A percentile compares a stretch with the other conserved stretches of the same genome.
These are phyloP conservation scores for Neofusicoccum sp. DNA, from an alignment of 2,329 filamentous ascomycete genomes.

Conservation along the genomic window DNA sequence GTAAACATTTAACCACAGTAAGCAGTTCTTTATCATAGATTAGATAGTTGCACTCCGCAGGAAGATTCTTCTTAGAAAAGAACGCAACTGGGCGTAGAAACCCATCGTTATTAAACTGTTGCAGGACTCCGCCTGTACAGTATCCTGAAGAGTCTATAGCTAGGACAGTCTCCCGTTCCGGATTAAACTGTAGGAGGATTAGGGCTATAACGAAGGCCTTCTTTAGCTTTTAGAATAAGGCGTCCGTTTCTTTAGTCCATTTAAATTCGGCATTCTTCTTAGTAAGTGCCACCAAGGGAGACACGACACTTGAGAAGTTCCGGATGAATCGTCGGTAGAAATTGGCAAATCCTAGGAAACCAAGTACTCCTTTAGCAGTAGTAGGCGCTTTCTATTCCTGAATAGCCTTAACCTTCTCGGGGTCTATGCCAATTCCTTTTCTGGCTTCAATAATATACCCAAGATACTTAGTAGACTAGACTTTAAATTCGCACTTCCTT, in stretches of 20 bases:
- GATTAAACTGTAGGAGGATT: not conserved
- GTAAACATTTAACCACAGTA: slow-evolving; percentile 34
- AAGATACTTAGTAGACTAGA: not conserved
- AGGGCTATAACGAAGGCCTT: not conserved
- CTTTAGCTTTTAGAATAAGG: too few species aligned
- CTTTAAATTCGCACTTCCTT: not conserved
- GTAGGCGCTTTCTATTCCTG: not conserved
- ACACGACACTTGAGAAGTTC: not conserved
- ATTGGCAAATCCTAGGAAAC: not conserved
- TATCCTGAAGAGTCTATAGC: not conserved
- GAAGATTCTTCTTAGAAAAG: slow-evolving; percentile 29
- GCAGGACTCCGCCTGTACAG: too few species aligned
- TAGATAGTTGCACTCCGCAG: slow-evolving; percentile 30
- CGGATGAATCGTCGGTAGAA: not conserved
- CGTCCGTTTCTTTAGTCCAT: too few species aligned
- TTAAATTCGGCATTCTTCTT: too few species aligned
- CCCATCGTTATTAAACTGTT: not conserved
- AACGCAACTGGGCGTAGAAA: slow-evolving; percentile 19
- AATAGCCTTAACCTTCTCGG: not conserved
- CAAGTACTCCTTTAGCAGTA: not conserved
- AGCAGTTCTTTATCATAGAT: slow-evolving; percentile 37
- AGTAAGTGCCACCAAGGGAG: not conserved
- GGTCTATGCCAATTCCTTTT: not conserved
- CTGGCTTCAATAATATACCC: not conserved
- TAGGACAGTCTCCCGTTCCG: too few species aligned